Evolutionary conservation across 805 yeast species (phyloP).

Genomic region (Metschnikowia reukaufii): DNA sequence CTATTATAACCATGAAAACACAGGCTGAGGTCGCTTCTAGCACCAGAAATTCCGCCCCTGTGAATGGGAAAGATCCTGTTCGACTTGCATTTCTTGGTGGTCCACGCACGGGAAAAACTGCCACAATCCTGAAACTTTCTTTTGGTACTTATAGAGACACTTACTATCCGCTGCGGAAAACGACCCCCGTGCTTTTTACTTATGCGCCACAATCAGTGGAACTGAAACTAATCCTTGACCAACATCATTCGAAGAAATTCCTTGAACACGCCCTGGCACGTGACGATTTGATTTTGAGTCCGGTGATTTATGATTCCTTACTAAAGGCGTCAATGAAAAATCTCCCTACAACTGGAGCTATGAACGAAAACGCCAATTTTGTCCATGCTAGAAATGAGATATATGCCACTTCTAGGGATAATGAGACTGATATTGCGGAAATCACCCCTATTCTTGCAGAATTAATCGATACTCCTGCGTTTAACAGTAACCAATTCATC

Average conservation of each 20-base stretch:
- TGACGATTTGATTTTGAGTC: conserved; percentile 26
- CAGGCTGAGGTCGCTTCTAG: conserved; percentile 9
- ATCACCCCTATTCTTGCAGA: conserved; percentile 58
- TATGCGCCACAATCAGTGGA: conserved; percentile 41
- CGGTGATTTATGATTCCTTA: conserved; percentile 28
- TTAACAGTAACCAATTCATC: conserved; percentile 62
- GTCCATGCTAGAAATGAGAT: conserved; percentile 20
- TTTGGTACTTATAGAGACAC: conserved; percentile 58
- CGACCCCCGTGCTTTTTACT: conserved; percentile 57
- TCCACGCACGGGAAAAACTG: conserved; percentile 58
- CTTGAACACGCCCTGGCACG: conserved; percentile 16
- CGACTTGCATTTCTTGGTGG: conserved; percentile 64
- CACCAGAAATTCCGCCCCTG: conserved; percentile 7
- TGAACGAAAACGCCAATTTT: background rate
- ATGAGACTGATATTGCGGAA: background rate
- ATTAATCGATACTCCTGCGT: conserved; percentile 73
- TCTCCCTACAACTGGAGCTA: background rate
- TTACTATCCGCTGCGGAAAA: conserved; percentile 70
- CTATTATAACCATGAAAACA: conserved; percentile 1
- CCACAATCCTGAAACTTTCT: conserved; percentile 50
- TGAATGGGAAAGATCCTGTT: conserved; percentile 39
- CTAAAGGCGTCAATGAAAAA: conserved; percentile 2
- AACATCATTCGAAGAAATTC: conserved; percentile 16
- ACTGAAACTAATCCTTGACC: conserved; percentile 26
- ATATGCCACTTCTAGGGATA: conserved; percentile 20